Percentiles rank a stretch among this genome's conserved stretches.
These are phyloP conservation scores for Neurospora crassa DNA, from an alignment of 2,329 filamentous ascomycete species.

Conservation along the genomic window DNA sequence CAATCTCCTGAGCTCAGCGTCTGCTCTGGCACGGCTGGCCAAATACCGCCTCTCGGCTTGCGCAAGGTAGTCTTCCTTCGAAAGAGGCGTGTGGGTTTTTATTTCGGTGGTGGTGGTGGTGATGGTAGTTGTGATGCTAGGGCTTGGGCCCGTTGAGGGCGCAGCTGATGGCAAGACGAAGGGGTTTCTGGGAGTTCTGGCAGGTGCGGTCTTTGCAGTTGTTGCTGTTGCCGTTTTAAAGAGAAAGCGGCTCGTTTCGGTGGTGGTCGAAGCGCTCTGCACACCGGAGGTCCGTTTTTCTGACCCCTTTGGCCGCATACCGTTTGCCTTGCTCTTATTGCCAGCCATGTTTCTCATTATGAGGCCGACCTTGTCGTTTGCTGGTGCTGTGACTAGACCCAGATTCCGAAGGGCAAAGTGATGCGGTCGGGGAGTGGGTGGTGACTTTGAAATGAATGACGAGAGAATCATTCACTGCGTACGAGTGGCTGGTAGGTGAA, in stretches of 20 bases:
- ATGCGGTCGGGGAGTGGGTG: not conserved
- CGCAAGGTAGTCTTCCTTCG: not conserved
- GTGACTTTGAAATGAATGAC: not conserved
- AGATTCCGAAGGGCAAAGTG: not conserved
- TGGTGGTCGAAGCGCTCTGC: not conserved
- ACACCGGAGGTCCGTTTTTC: not conserved
- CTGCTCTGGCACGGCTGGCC: not conserved
- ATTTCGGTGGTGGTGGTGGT: not conserved
- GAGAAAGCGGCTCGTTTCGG: not conserved
- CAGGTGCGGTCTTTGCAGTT: not conserved
- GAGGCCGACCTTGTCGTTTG: not conserved
- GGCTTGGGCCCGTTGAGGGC: not conserved
- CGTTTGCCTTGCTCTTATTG: not conserved
- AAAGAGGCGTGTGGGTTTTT: not conserved
- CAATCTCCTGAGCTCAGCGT: not conserved
- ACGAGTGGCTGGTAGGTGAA: not conserved
- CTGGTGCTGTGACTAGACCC: not conserved
- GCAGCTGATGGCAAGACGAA: not conserved
- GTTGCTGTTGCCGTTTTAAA: not conserved
- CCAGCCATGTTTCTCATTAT: not conserved
- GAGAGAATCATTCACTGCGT: not conserved
- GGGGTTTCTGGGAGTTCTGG: not conserved
- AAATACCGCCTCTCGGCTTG: constrained; percentile 2
- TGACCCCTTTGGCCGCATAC: not conserved
- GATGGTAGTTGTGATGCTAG: not conserved